Evolutionary conservation across 805 yeast species (phyloP).

Genomic region (Komagataella phaffii): DNA sequence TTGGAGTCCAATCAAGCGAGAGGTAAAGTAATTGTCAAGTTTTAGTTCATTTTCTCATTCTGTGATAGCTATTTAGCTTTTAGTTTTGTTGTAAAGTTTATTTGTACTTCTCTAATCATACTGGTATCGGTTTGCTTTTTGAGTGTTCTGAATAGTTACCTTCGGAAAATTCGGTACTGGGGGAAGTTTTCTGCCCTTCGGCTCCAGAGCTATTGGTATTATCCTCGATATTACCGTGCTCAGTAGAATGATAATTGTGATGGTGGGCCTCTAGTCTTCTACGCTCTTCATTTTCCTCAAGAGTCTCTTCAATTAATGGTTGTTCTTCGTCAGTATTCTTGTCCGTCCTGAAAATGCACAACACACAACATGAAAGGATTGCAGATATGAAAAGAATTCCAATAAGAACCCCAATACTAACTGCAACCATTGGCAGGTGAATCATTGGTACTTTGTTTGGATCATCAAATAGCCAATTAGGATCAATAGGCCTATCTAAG

Average conservation of each 20-base stretch:
- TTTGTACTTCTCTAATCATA: background rate
- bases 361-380: conserved; percentile 21
- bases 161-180: conserved; percentile 10
- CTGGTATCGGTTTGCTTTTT: conserved; percentile 11
- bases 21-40: conserved; percentile 53
- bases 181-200: background rate
- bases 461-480: conserved; percentile 41
- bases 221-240: background rate
- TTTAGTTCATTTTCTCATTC: background rate
- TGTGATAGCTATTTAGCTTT: background rate
- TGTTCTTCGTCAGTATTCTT: conserved; percentile 2
- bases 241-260: background rate
- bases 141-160: conserved; percentile 15
- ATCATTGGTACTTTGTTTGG: conserved; percentile 11
- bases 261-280: conserved; percentile 1
- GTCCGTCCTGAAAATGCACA: conserved; percentile 17
- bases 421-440: conserved; percentile 53
- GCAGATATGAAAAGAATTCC: conserved; percentile 34
- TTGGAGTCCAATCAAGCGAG: conserved; percentile 33
- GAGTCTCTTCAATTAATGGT: background rate
- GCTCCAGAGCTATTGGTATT: background rate
- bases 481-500: conserved; percentile 54
- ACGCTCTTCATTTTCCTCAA: background rate
- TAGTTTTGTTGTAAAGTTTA: background rate
- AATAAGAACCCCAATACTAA: conserved; percentile 51